A percentile compares a stretch with the other conserved stretches of the same genome.
Evolutionary conservation across 305 asterid genomes (phyloP).

Genomic region (Ruellia speciosa): DNA sequence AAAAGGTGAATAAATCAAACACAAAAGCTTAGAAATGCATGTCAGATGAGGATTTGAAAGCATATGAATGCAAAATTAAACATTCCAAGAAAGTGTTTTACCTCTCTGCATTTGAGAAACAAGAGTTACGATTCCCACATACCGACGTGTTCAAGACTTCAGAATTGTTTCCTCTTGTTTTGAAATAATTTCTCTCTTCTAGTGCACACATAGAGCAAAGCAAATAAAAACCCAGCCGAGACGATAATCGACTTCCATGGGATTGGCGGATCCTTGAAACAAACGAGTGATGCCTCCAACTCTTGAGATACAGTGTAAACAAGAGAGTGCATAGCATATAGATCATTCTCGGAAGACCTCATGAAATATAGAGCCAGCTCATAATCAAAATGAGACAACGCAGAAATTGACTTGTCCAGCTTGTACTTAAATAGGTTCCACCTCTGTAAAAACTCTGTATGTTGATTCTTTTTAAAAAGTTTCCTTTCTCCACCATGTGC

Average conservation of each 20-base stretch:
- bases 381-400: conserved; percentile 78
- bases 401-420: conserved; percentile 72
- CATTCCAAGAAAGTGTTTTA: conserved; percentile 29
- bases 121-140: conserved; percentile 26
- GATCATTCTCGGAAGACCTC: conserved; percentile 82
- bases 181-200: conserved; percentile 63
- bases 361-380: conserved; percentile 66
- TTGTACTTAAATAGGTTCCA: conserved; percentile 86
- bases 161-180: conserved; percentile 92
- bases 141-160: conserved; percentile 27
- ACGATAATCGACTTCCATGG: conserved; percentile 59
- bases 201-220: conserved; percentile 42
- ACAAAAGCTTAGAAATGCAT: not conserved
- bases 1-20: no score
- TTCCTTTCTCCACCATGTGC: conserved; percentile 84
- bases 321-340: conserved; percentile 66
- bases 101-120: conserved; percentile 30
- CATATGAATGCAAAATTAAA: conserved; percentile 22
- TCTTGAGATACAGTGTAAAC: conserved; percentile 76
- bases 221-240: conserved; percentile 45
- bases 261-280: conserved; percentile 90
- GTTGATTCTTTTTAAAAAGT: conserved; percentile 49
- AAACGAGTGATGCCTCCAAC: conserved; percentile 69
- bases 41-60: conserved; percentile 13
- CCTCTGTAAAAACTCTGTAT: conserved; percentile 54